These are phyloP conservation scores for Trichoderma asperelloides DNA, from an alignment of 495 filamentous ascomycete genomes.

Conservation along the genomic window DNA sequence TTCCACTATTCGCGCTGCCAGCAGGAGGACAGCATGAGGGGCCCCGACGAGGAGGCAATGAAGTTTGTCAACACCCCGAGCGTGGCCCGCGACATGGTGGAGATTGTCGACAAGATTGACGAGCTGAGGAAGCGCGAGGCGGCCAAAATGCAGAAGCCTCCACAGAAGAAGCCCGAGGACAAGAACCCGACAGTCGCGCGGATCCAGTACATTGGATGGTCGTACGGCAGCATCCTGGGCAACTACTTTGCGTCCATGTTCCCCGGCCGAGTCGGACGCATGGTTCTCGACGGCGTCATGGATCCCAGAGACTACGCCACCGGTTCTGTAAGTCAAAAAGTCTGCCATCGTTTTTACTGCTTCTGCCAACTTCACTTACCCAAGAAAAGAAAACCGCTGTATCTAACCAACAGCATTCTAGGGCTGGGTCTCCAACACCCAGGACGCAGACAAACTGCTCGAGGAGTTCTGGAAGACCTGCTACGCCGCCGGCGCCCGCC, in stretches of 20 bases:
- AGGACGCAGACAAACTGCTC: constrained; percentile 42
- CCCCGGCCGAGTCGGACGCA: constrained; percentile 31
- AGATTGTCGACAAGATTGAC: constrained; percentile 31
- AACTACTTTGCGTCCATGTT: constrained; percentile 39
- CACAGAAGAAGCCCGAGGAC: neutral
- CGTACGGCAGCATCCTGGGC: constrained; percentile 52
- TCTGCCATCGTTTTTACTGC: neutral
- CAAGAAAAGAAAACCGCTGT: neutral
- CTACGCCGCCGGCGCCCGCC: constrained; percentile 26
- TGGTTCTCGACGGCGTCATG: constrained; percentile 31
- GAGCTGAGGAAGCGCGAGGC: constrained; percentile 13
- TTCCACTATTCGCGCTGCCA: neutral
- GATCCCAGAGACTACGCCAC: constrained; percentile 26
- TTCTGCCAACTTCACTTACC: too few species aligned
- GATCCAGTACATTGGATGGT: constrained; percentile 51
- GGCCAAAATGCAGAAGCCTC: neutral
- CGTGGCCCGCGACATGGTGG: constrained; percentile 34
- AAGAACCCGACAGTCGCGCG: constrained; percentile 9
- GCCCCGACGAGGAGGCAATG: neutral
- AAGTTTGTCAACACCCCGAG: constrained; percentile 16
- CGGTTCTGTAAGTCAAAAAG: neutral
- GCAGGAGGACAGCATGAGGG: neutral
- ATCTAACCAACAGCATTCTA: neutral
- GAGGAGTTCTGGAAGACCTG: constrained; percentile 41
- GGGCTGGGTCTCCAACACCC: constrained; percentile 32